Evolutionary conservation across 768 basidiomycete genomes (phyloP).

Genomic region (Pleurotus ostreatus): DNA sequence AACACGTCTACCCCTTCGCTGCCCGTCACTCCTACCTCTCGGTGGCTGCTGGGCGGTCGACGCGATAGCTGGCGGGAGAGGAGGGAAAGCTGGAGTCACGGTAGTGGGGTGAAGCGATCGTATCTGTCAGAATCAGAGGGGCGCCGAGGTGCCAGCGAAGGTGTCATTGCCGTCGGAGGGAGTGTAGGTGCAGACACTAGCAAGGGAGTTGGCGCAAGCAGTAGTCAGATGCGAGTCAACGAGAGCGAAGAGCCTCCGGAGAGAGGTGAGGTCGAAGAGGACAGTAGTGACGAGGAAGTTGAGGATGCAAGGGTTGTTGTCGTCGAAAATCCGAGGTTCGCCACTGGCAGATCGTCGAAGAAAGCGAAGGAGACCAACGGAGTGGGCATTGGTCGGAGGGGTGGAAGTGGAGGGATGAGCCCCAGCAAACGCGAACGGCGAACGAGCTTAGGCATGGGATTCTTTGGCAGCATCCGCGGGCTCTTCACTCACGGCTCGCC

Average conservation of each 20-base stretch:
- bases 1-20: conserved; percentile 5
- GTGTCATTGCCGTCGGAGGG: too few species aligned
- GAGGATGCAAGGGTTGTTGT: conserved; percentile 32
- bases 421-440: conserved; percentile 2
- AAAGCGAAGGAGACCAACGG: too few species aligned
- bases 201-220: too few species aligned
- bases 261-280: conserved; percentile 20
- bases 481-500: conserved; percentile 28
- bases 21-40: conserved; percentile 7
- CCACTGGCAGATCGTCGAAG: conserved; percentile 7
- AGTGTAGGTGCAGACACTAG: too few species aligned
- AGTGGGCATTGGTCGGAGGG: not conserved
- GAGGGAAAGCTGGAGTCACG: too few species aligned
- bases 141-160: conserved; percentile 10
- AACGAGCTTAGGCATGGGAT: conserved; percentile 7
- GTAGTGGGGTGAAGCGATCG: too few species aligned
- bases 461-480: conserved; percentile 44
- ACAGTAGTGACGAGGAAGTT: conserved; percentile 31
- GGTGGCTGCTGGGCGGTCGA: conserved; percentile 18
- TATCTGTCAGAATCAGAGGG: conserved; percentile 14
- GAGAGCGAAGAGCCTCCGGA: not conserved
- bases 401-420: not conserved
- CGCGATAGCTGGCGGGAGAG: too few species aligned
- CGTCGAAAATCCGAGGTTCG: conserved; percentile 56
- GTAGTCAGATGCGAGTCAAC: too few species aligned